These are phyloP conservation scores for Aspergillus spinulosporus DNA, from an alignment of 2,329 filamentous ascomycete genomes.

Conservation along the genomic window DNA sequence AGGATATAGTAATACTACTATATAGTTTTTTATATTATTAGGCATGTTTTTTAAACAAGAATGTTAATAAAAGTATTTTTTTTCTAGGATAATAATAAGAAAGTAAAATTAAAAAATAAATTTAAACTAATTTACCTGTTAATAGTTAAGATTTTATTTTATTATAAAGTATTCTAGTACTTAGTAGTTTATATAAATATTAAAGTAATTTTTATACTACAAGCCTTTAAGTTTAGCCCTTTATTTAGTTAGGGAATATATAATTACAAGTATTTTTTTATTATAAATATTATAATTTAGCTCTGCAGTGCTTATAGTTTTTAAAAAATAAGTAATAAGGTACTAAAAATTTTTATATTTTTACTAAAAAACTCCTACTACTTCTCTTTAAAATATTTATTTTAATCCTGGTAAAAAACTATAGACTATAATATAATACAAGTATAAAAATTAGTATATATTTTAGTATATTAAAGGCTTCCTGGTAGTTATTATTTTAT, in stretches of 20 bases:
- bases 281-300: slow-evolving; percentile 32
- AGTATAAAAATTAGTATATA: background rate
- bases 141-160: slow-evolving; percentile 18
- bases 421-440: background rate
- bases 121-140: slow-evolving; percentile 15
- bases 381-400: background rate
- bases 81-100: slow-evolving; percentile 17
- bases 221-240: slow-evolving; percentile 19
- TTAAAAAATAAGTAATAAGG: slow-evolving; percentile 25
- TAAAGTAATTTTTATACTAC: slow-evolving; percentile 8
- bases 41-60: background rate
- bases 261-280: slow-evolving; percentile 33
- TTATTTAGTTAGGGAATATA: slow-evolving; percentile 28
- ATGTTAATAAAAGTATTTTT: background rate
- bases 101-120: slow-evolving; percentile 18
- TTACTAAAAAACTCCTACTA: background rate
- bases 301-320: slow-evolving; percentile 13
- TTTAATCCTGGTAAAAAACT: background rate
- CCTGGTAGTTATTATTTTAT: background rate
- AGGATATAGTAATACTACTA: background rate
- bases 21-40: background rate
- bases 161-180: slow-evolving; percentile 33
- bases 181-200: slow-evolving; percentile 29
- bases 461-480: background rate
- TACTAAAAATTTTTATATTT: background rate